phyloP scores from a whole-genome alignment of 495 filamentous ascomycete genomes.

The Trichocladium uniseriatum region DNA sequence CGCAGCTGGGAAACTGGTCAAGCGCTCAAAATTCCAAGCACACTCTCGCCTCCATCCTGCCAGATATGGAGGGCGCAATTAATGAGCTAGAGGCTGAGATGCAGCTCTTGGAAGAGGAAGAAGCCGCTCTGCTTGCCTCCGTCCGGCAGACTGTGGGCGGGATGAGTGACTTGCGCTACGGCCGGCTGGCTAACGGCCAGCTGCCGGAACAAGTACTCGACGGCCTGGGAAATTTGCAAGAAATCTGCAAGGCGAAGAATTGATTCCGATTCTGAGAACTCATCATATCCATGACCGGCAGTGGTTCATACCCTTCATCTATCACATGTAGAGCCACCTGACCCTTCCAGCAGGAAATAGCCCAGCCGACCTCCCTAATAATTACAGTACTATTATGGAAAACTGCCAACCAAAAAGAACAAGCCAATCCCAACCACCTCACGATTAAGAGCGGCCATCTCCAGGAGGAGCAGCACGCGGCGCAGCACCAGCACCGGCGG shows the following conservation, averaged over 20 bases:
- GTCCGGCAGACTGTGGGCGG: constrained; percentile 56
- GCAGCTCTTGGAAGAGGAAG: constrained; percentile 52
- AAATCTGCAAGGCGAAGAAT: constrained; percentile 47
- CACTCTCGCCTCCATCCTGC: constrained; percentile 53
- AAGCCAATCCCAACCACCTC: background rate
- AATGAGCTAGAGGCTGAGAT: constrained; percentile 58
- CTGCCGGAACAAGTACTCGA: constrained; percentile 51
- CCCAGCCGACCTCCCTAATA: constrained; percentile 2
- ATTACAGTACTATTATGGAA: constrained; percentile 11
- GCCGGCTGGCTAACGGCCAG: constrained; percentile 55
- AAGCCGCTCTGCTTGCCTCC: constrained; percentile 48
- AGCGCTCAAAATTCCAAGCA: constrained; percentile 41
- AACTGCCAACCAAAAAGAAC: background rate
- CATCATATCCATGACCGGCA: background rate
- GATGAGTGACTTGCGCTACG: constrained; percentile 77
- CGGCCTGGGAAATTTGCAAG: constrained; percentile 53
- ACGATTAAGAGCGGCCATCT: constrained; percentile 16
- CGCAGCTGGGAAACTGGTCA: constrained; percentile 56
- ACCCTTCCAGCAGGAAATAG: background rate
- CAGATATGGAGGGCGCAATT: constrained; percentile 57
- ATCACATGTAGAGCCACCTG: background rate
- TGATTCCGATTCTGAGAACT: constrained; percentile 17
- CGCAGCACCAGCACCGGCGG: constrained; percentile 12
- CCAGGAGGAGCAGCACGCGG: constrained; percentile 18
- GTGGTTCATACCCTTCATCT: background rate